These are phyloP conservation scores for Geotrichum phurueaensis DNA, from an alignment of 1,139 yeast genomes.

Conservation along the genomic window DNA sequence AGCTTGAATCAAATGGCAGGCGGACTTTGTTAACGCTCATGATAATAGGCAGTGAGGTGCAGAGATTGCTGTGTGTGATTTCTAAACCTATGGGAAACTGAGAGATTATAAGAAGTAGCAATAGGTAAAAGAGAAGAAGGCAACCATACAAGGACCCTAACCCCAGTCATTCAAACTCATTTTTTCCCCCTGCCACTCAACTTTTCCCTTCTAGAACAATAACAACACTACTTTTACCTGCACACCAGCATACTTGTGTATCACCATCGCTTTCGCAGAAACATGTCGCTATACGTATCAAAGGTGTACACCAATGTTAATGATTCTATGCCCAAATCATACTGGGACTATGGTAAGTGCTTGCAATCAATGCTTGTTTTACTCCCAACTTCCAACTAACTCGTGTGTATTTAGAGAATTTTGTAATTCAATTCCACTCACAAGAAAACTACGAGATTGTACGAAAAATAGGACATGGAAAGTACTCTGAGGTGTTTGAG, in stretches of 20 bases:
- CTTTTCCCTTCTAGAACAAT: neutral
- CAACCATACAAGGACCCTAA: neutral
- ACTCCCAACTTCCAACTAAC: neutral
- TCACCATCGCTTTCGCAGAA: neutral
- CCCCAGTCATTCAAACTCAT: neutral
- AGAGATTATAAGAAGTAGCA: neutral
- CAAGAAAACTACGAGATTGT: constrained; percentile 77
- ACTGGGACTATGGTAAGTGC: constrained; percentile 68
- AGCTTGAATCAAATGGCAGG: neutral
- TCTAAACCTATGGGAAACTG: neutral
- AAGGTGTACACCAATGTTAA: constrained; percentile 79
- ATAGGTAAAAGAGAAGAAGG: neutral
- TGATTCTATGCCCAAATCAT: constrained; percentile 62
- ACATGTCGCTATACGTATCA: constrained; percentile 46
- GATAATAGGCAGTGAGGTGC: neutral
- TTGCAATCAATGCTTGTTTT: neutral
- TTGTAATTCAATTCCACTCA: constrained; percentile 46
- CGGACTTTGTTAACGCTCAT: constrained; percentile 11
- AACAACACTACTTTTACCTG: neutral
- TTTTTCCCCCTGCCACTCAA: neutral
- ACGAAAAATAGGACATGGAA: constrained; percentile 85
- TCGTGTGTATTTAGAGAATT: constrained; percentile 31
- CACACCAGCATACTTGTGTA: neutral
- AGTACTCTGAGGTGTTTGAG: constrained; percentile 86
- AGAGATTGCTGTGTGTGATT: neutral